These are phyloP conservation scores for Solanum hybrid DNA, from an alignment of 305 asterid species.

Conservation along the genomic window DNA sequence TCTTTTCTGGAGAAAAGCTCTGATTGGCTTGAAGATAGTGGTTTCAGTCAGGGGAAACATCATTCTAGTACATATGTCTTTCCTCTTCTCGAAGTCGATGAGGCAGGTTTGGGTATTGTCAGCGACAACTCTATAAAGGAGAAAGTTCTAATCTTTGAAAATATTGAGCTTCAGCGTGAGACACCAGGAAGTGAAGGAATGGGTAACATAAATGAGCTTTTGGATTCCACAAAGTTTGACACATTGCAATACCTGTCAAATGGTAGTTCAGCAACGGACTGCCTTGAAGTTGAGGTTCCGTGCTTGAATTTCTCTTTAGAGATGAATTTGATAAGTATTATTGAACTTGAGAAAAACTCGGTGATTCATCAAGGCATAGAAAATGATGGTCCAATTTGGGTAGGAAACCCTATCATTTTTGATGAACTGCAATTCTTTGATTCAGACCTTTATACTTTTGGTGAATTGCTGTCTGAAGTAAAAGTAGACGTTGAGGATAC, in stretches of 20 bases:
- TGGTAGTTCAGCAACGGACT: slow-evolving; percentile 21
- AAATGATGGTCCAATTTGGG: slow-evolving; percentile 24
- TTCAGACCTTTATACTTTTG: slow-evolving; percentile 28
- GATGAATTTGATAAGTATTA: slow-evolving; percentile 32
- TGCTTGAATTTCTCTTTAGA: slow-evolving; percentile 24
- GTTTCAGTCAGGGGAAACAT: slow-evolving; percentile 30
- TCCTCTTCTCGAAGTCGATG: slow-evolving; percentile 65
- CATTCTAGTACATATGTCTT: slow-evolving; percentile 25
- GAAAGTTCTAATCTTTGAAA: slow-evolving; percentile 36
- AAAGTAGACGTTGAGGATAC: slow-evolving; percentile 43
- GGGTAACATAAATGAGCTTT: slow-evolving; percentile 36
- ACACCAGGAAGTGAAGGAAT: slow-evolving; percentile 34
- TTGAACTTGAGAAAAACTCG: slow-evolving; percentile 36
- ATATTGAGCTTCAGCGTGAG: slow-evolving; percentile 38
- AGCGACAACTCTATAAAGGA: slow-evolving; percentile 26
- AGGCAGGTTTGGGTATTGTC: slow-evolving; percentile 39
- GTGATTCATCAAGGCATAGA: slow-evolving; percentile 22
- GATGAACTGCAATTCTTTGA: slow-evolving; percentile 52
- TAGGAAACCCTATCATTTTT: slow-evolving; percentile 30
- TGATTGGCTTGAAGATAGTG: slow-evolving; percentile 46
- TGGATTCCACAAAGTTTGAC: slow-evolving; percentile 53
- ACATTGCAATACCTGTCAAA: slow-evolving; percentile 37
- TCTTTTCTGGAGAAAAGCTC: slow-evolving; percentile 34
- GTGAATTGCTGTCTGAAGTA: slow-evolving; percentile 33
- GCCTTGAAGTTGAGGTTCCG: slow-evolving; percentile 27